Conservation (phyloP, 1,139 yeast species). For the Hanseniaspora gamundiae region DNA sequence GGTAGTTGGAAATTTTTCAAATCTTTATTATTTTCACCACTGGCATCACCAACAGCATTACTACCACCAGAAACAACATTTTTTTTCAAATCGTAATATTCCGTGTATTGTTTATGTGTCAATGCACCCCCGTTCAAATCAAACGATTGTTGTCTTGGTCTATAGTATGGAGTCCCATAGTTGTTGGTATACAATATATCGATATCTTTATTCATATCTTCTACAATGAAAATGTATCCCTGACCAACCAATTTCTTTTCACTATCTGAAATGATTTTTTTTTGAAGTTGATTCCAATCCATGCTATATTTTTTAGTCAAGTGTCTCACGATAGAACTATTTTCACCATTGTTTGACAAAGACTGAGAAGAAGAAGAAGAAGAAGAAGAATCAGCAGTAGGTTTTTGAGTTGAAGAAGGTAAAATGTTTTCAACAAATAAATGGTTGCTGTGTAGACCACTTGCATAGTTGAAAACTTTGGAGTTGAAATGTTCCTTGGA, state of each 20-base stretch:
- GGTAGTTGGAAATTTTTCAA: conserved; percentile 66
- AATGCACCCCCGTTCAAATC: conserved; percentile 64
- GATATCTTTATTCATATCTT: conserved; percentile 54
- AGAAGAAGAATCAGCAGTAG: conserved; percentile 37
- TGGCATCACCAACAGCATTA: no score
- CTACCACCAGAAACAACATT: conserved; percentile 27
- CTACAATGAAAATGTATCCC: conserved; percentile 89
- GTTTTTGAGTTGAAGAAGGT: conserved; percentile 24
- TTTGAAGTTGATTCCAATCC: conserved; percentile 24
- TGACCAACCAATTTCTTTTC: conserved; percentile 38
- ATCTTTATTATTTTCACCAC: conserved; percentile 13
- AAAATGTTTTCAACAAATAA: conserved; percentile 63
- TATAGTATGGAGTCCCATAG: conserved; percentile 85
- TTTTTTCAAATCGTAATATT: conserved; percentile 35
- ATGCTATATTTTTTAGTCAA: conserved; percentile 17
- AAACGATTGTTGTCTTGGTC: conserved; percentile 58
- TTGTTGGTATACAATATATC: conserved; percentile 56
- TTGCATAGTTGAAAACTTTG: conserved; percentile 71
- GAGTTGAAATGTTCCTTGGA: conserved; percentile 61
- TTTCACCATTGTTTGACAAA: background rate
- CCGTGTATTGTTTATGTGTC: conserved; percentile 39
- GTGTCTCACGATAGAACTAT: background rate
- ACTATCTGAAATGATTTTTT: conserved; percentile 32
- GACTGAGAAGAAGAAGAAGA: conserved; percentile 5
- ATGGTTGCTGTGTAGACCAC: conserved; percentile 89